phyloP scores from a whole-genome alignment of 148 eudicot genomes.

The Persicaria tinctoria region DNA sequence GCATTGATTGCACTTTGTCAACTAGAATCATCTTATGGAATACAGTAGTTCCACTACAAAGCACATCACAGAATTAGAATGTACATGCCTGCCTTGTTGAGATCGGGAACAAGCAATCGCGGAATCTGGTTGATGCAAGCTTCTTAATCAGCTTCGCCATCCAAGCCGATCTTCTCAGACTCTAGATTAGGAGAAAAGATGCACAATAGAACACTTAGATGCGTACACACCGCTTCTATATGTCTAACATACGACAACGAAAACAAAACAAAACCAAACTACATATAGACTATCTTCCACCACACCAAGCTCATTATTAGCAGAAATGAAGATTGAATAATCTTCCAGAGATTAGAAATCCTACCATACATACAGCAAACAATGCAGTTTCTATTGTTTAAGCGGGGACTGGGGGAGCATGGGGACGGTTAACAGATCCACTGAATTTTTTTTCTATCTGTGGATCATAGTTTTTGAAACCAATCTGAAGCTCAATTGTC shows the following conservation, averaged over 20 bases:
- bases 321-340: background rate
- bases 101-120: slow-evolving; percentile 14
- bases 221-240: background rate
- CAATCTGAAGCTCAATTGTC: slow-evolving; percentile 11
- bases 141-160: slow-evolving; percentile 12
- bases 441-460: slow-evolving; percentile 10
- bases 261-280: background rate
- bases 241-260: background rate
- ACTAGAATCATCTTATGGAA: background rate
- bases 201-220: background rate
- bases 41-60: background rate
- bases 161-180: slow-evolving; percentile 11
- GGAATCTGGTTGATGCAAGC: slow-evolving; percentile 14
- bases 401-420: background rate
- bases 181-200: background rate
- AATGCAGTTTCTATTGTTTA: background rate
- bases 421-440: slow-evolving; percentile 13
- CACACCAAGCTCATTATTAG: background rate
- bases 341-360: background rate
- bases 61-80: background rate
- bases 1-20: background rate
- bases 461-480: slow-evolving; percentile 13
- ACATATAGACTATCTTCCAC: background rate
- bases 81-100: slow-evolving; percentile 11
- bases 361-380: background rate